Evolutionary conservation across 2,329 filamentous ascomycete species (phyloP), one percentile per base, ranked within the genome.

Genomic region (Simplicillium sp.): DNA sequence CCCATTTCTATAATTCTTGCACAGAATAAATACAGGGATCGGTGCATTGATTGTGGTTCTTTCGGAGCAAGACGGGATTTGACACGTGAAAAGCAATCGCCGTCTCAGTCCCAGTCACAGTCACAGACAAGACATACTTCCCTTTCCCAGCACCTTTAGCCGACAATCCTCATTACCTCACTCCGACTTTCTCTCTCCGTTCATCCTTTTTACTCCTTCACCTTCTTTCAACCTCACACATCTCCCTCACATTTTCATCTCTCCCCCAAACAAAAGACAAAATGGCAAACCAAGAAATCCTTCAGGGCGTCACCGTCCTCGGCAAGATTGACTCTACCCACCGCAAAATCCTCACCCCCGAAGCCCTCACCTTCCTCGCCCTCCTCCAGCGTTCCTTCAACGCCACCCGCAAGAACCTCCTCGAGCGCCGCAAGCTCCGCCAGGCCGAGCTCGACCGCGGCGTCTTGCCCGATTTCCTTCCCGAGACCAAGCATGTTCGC

Each of bases 301-400:
- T 96, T 51, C 81, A 88, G 64, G 88, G 88, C 65, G 89, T 96
- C 58, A 79, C 81, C 65, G 78, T 97, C 72, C 81, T 87, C 55
- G 90, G 87, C 57, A 65, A 76, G 47, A 69, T 97, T 58, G 80
- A 80, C 56, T 80, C 90, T 44, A 70, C 82, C 53, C 83, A 89
- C 62, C 80, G 80, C 68, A 90, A 94, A 74, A 94, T 98, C 61
- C 77, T 97, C 50, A 95, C 81, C 48, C 90, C 88, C 54, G 78
- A 94, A 50, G 90, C 90, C 42, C 81, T 87, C 49, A 84, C 87
- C 48, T 98, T 97, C 73, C 79, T 98, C 46, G 86, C 90, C 31
- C 82, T 96, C 49, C 79, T 98, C 56, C 92, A 98, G 70, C 84
- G 90, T 59, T 87, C 88, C 49, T 97, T 97, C 76, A 94, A 97